Base-by-base conservation (phyloP, 306 rosid genomes). In the Prinsepia uniflora region DNA sequence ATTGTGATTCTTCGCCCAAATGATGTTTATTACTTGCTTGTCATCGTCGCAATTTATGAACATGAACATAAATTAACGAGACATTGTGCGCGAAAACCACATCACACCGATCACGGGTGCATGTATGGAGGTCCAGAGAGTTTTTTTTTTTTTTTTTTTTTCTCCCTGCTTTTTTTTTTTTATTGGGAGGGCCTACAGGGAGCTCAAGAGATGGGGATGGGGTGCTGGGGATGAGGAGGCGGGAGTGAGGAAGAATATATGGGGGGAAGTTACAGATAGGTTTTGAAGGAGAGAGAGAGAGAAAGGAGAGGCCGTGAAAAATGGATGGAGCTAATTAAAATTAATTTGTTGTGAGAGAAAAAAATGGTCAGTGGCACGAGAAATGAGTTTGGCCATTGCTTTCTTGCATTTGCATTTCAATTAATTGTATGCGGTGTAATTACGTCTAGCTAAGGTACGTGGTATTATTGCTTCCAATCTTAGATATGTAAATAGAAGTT, bases 91-190 rank as follows among this genome's bases (percentile, higher is more conserved):
- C 8, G 65, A 42, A 70, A 15, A 70, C 65, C 74, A 70, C 65
- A 70, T 43, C 43, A 9, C 54, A 56, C 68, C 77, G 71, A 84
- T 78, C 80, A 66, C 8, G 4, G 14, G 47, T 34, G n/a, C 70
- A 79, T 72, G 84, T 84, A 83, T 77, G 72, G 42, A 78, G 48
- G 41, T 19, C 65, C 62, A 57, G 76, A 44, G 82, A 74, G 75
- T 41, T 5, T 40, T 12, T 56, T 7, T 11, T 30, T 6, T 44
- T 66, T 36, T 13, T 39, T 15, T 45, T 45, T 60, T 0, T 13
- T 10, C 6, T 10, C 6, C 0, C 0, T 30, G 19, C 1, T 42
- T 74, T 24, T 18, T 57, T 18, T 57, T 54, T 2, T 54, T 54
- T 6, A 1, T 52, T n/a, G 1, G 4, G 13, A 20, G 13, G 64